Evolutionary conservation across 148 eudicot genomes (phyloP).

Genomic region (Tetragonia tetragonoides): DNA sequence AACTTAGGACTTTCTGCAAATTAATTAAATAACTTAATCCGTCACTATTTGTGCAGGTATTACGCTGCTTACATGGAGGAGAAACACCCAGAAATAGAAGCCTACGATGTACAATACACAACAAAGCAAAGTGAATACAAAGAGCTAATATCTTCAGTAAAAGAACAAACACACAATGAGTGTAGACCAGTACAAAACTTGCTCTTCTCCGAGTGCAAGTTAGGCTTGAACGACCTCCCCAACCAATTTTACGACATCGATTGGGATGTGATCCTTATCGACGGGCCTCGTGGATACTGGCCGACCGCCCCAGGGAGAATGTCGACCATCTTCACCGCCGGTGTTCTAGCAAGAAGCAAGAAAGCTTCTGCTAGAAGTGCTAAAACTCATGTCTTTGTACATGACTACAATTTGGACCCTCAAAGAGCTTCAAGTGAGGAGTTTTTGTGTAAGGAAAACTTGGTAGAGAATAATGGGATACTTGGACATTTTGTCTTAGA

Average conservation of each 20-base stretch:
- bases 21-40: no score
- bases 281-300: constrained; percentile 80
- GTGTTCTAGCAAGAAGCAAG: constrained; percentile 68
- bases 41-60: constrained; percentile 23
- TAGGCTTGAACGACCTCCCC: constrained; percentile 69
- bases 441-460: constrained; percentile 67
- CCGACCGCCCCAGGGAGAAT: constrained; percentile 71
- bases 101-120: constrained; percentile 71
- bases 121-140: constrained; percentile 48
- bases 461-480: constrained; percentile 60
- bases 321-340: constrained; percentile 69
- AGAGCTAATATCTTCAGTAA: constrained; percentile 44
- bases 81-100: constrained; percentile 66
- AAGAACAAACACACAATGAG: constrained; percentile 51
- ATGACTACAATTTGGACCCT: constrained; percentile 49
- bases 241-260: constrained; percentile 69
- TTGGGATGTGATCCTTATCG: constrained; percentile 72
- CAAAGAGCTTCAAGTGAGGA: constrained; percentile 55
- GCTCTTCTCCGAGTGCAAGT: constrained; percentile 65
- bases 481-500: constrained; percentile 68
- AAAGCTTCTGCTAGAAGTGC: constrained; percentile 40
- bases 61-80: constrained; percentile 78
- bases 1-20: no score
- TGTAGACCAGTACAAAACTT: constrained; percentile 76
- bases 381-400: constrained; percentile 66